phyloP scores from a whole-genome alignment of 2,329 filamentous ascomycete genomes.

The Geosmithia morbida region DNA sequence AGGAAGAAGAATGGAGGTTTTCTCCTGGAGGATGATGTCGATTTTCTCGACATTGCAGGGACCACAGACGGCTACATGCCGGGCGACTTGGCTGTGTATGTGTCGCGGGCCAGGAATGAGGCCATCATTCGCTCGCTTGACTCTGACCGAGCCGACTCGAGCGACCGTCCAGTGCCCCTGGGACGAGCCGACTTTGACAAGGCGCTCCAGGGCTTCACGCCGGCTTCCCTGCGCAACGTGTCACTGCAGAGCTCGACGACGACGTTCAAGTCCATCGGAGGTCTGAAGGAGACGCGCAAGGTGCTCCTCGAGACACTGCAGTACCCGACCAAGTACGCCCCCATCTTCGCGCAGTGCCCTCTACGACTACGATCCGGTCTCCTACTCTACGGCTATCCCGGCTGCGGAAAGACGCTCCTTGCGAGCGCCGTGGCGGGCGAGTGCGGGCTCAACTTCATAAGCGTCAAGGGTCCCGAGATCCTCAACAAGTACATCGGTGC shows the following conservation, averaged over 20 bases:
- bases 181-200: slow-evolving; percentile 64
- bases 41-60: slow-evolving; percentile 85
- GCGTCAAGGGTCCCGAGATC: slow-evolving; percentile 94
- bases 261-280: slow-evolving; percentile 85
- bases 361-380: slow-evolving; percentile 87
- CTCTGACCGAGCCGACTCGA: slow-evolving; percentile 25
- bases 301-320: slow-evolving; percentile 90
- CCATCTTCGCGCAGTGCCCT: slow-evolving; percentile 92
- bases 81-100: slow-evolving; percentile 74
- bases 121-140: slow-evolving; percentile 74
- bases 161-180: slow-evolving; percentile 43
- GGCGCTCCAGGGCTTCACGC: slow-evolving; percentile 84
- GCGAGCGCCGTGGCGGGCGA: slow-evolving; percentile 96
- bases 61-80: slow-evolving; percentile 98
- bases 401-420: slow-evolving; percentile 90
- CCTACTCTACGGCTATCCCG: slow-evolving; percentile 85
- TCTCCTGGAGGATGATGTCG: slow-evolving; percentile 59
- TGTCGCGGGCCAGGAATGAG: slow-evolving; percentile 79
- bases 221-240: slow-evolving; percentile 86
- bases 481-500: slow-evolving; percentile 99
- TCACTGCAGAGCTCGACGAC: slow-evolving; percentile 86
- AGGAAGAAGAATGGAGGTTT: slow-evolving; percentile 43
- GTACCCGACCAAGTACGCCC: slow-evolving; percentile 95
- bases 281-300: slow-evolving; percentile 70
- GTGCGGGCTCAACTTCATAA: slow-evolving; percentile 96